Conservation (phyloP, 2,329 filamentous ascomycete genomes). For the Aspergillus vadensis region DNA sequence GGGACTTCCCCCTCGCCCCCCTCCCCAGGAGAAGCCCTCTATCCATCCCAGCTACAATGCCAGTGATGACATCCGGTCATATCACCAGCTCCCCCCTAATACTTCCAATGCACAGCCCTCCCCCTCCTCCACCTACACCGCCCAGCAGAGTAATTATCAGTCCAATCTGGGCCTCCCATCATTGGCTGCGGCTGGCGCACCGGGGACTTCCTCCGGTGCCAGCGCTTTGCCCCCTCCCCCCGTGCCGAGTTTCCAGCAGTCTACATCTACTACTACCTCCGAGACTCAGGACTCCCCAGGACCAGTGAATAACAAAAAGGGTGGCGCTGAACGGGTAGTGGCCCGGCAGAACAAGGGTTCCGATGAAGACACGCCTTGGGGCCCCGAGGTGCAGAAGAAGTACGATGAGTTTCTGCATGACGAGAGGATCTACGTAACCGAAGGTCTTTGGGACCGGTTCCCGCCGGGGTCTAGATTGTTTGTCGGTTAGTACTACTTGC, state of each 20-base stretch:
- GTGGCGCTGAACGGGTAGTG: slow-evolving; percentile 30
- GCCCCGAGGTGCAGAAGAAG: slow-evolving; percentile 51
- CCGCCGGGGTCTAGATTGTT: slow-evolving; percentile 52
- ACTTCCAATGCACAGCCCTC: slow-evolving; percentile 25
- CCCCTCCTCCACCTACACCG: slow-evolving; percentile 28
- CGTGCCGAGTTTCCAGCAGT: slow-evolving; percentile 43
- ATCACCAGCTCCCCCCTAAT: slow-evolving; percentile 41
- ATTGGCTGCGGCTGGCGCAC: slow-evolving; percentile 34
- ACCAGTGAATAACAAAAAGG: slow-evolving; percentile 27
- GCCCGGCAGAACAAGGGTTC: slow-evolving; percentile 24
- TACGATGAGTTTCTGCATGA: slow-evolving; percentile 55
- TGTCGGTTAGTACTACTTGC: slow-evolving; percentile 43
- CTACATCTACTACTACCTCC: slow-evolving; percentile 17
- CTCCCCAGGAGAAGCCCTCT: slow-evolving; percentile 46
- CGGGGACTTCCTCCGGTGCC: slow-evolving; percentile 38
- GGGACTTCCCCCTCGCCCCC: slow-evolving; percentile 49
- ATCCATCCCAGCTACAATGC: slow-evolving; percentile 42
- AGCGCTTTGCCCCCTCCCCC: slow-evolving; percentile 45
- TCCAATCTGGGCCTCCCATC: slow-evolving; percentile 25
- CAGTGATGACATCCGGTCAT: slow-evolving; percentile 42
- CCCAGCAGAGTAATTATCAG: slow-evolving; percentile 42
- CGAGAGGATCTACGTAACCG: slow-evolving; percentile 54
- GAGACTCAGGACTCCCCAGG: slow-evolving; percentile 28
- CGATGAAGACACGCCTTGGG: slow-evolving; percentile 50
- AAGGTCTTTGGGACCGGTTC: slow-evolving; percentile 56